These are phyloP conservation scores for Dacryopinax spathularia DNA, from an alignment of 768 basidiomycete species.

Conservation along the genomic window DNA sequence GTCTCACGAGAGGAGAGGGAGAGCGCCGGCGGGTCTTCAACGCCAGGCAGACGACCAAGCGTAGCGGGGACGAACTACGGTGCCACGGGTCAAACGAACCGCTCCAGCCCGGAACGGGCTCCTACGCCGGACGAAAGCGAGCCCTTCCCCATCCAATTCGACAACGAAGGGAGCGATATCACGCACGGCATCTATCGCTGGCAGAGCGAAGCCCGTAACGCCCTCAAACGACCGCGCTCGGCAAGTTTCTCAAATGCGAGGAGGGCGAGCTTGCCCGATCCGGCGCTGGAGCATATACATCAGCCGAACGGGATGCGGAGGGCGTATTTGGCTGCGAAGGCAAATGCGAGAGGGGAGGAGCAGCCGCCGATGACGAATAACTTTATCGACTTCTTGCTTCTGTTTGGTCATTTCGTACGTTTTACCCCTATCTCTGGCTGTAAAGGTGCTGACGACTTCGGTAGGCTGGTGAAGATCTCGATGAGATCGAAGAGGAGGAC, in stretches of 20 bases:
- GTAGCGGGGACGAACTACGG: neutral
- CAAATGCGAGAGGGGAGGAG: conserved; percentile 48
- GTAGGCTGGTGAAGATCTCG: conserved; percentile 82
- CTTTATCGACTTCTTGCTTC: conserved; percentile 85
- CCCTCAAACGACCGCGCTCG: conserved; percentile 42
- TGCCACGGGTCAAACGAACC: neutral
- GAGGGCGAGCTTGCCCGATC: conserved; percentile 29
- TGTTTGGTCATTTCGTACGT: conserved; percentile 93
- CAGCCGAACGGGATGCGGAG: conserved; percentile 91
- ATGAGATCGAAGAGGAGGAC: conserved; percentile 49
- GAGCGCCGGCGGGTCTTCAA: conserved; percentile 6
- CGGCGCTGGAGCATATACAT: conserved; percentile 82
- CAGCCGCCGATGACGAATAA: conserved; percentile 52
- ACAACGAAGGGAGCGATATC: conserved; percentile 9
- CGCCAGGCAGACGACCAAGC: neutral
- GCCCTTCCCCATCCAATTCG: neutral
- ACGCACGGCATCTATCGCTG: conserved; percentile 88
- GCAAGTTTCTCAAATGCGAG: conserved; percentile 45
- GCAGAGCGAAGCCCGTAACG: conserved; percentile 55
- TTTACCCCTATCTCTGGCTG: neutral
- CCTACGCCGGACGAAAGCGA: neutral
- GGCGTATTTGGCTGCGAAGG: conserved; percentile 65
- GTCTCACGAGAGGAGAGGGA: conserved; percentile 57
- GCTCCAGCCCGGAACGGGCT: too few species aligned
- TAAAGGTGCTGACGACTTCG: neutral